phyloP scores from a whole-genome alignment of 768 basidiomycete genomes.

The Neoboletus magnificus region DNA sequence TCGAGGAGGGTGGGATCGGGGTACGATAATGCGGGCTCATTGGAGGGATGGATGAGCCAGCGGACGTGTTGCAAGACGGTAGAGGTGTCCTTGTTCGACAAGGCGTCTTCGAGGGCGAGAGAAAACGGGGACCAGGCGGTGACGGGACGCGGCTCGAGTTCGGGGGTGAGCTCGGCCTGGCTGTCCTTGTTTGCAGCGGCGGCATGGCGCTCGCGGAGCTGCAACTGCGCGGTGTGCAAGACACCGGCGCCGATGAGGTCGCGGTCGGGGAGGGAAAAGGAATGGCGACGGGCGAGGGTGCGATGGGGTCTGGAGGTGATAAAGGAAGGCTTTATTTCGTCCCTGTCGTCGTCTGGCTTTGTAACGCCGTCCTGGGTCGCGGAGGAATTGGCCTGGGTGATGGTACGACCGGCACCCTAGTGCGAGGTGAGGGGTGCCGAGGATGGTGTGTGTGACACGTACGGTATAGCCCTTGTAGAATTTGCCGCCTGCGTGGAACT shows the following conservation, averaged over 20 bases:
- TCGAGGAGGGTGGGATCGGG: conserved; percentile 42
- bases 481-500: conserved; percentile 67
- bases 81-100: conserved; percentile 7
- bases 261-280: conserved; percentile 49
- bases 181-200: conserved; percentile 30
- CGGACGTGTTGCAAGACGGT: conserved; percentile 14
- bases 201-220: conserved; percentile 59
- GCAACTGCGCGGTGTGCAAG: conserved; percentile 59
- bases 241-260: conserved; percentile 45
- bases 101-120: conserved; percentile 17
- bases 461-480: conserved; percentile 70
- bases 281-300: conserved; percentile 54
- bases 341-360: conserved; percentile 54
- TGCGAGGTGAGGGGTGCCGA: conserved; percentile 3
- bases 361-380: conserved; percentile 50
- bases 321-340: conserved; percentile 42
- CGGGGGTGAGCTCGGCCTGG: conserved; percentile 9
- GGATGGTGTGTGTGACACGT: conserved; percentile 21
- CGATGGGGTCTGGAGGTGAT: conserved; percentile 37
- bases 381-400: conserved; percentile 67
- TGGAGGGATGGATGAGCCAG: conserved; percentile 34
- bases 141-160: conserved; percentile 27
- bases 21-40: conserved; percentile 27
- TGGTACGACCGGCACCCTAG: conserved; percentile 66
- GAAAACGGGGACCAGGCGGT: conserved; percentile 20